Conservation (phyloP, 169 alveolate species). For the Eimeria mitis region DNA sequence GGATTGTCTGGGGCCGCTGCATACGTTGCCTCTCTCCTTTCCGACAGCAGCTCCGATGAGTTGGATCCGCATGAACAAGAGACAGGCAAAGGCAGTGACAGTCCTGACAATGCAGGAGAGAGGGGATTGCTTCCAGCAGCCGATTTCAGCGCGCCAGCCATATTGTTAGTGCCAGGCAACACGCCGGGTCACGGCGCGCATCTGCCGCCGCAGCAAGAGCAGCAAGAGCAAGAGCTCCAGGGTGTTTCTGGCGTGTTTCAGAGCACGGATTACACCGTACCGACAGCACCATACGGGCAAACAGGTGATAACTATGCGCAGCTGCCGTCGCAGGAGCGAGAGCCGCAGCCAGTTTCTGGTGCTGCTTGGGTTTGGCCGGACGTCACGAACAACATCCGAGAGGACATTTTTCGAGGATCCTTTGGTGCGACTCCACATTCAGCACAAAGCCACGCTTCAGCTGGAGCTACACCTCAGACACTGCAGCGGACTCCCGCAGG, state of each 20-base stretch:
- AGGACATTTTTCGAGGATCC: neutral
- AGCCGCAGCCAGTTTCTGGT: neutral
- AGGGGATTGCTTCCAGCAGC: neutral
- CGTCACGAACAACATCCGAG: neutral
- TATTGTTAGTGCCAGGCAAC: neutral
- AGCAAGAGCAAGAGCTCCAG: neutral
- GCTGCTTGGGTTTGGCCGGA: neutral
- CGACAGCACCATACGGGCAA: neutral
- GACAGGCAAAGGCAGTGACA: no score
- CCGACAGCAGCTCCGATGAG: neutral
- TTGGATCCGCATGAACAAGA: neutral
- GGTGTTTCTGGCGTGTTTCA: neutral
- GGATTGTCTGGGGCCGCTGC: neutral
- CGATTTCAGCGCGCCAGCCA: neutral
- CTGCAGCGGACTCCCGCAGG: neutral
- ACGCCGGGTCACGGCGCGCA: neutral
- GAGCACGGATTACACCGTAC: neutral
- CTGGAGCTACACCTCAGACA: neutral
- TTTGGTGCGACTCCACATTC: neutral
- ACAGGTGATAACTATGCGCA: neutral
- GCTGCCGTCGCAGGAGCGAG: neutral
- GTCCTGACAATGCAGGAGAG: no score
- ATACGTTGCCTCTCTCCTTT: neutral
- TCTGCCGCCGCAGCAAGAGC: neutral
- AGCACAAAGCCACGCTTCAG: neutral